Evolutionary conservation across 2,329 filamentous ascomycete species (phyloP).

Genomic region (Epicoccum nigrum): DNA sequence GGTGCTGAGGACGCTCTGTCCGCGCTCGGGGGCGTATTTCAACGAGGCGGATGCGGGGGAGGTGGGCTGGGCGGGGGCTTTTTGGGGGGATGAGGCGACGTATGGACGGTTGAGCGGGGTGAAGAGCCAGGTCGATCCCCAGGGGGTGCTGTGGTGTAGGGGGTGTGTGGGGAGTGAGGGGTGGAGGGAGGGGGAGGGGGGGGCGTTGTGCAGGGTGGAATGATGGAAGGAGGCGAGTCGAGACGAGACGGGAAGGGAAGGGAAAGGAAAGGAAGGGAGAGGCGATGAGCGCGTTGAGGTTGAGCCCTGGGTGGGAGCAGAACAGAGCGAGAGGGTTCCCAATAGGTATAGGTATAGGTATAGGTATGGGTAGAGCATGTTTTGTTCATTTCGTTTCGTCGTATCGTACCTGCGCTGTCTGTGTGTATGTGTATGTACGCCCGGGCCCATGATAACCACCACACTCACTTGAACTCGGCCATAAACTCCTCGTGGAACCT

Average conservation of each 20-base stretch:
- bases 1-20: conserved; percentile 22
- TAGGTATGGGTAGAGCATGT: too few species aligned
- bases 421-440: too few species aligned
- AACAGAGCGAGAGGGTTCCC: too few species aligned
- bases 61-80: conserved; percentile 33
- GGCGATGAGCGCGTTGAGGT: too few species aligned
- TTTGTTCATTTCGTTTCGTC: too few species aligned
- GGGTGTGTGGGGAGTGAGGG: conserved; percentile 38
- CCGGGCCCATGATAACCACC: too few species aligned
- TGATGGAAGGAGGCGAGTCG: too few species aligned
- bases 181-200: conserved; percentile 21
- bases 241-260: too few species aligned
- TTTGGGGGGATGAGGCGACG: conserved; percentile 28
- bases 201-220: conserved; percentile 23
- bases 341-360: too few species aligned
- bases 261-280: too few species aligned
- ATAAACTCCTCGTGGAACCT: conserved; percentile 94
- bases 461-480: conserved; percentile 74
- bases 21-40: conserved; percentile 36
- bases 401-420: too few species aligned
- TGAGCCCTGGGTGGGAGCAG: too few species aligned
- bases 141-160: conserved; percentile 30
- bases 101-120: conserved; percentile 26
- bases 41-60: conserved; percentile 37
- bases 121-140: conserved; percentile 32